Conservation (phyloP, 2,329 filamentous ascomycete species). For the Clarireedia monteithiana region DNA sequence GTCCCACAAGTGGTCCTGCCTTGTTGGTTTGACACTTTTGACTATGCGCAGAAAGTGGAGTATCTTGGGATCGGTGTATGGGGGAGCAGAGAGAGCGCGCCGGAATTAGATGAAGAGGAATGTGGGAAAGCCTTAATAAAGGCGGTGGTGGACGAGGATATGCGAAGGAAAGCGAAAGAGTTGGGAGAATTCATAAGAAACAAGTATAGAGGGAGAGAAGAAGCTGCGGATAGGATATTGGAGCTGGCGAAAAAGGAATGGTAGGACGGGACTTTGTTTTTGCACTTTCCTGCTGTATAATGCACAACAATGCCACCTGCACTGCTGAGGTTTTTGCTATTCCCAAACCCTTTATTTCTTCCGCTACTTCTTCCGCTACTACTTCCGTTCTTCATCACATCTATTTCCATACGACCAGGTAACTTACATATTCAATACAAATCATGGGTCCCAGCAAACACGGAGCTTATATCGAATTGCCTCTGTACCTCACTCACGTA, state of each 20-base stretch:
- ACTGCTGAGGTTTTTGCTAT: too few species aligned
- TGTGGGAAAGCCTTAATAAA: background rate
- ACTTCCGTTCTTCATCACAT: too few species aligned
- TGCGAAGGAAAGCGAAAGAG: background rate
- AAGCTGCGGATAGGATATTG: slow-evolving; percentile 2
- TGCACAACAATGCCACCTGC: too few species aligned
- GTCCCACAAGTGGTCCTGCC: slow-evolving; percentile 40
- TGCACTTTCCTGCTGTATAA: too few species aligned
- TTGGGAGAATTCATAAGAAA: background rate
- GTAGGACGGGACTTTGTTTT: background rate
- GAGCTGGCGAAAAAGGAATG: background rate
- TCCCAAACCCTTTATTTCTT: too few species aligned
- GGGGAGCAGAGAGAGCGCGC: background rate
- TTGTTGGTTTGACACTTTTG: slow-evolving; percentile 39
- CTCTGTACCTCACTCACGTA: background rate
- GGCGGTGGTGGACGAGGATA: background rate
- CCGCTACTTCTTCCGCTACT: too few species aligned
- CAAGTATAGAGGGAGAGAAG: slow-evolving; percentile 1
- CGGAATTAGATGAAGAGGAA: background rate
- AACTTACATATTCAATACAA: too few species aligned
- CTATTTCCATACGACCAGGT: too few species aligned
- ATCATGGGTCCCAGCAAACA: background rate
- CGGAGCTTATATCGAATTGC: background rate
- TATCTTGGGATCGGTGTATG: slow-evolving; percentile 33
- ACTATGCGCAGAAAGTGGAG: slow-evolving; percentile 37